phyloP scores from a whole-genome alignment of 192 early-diverging fungal species.

The Gaertneriomyces semiglobifer region DNA sequence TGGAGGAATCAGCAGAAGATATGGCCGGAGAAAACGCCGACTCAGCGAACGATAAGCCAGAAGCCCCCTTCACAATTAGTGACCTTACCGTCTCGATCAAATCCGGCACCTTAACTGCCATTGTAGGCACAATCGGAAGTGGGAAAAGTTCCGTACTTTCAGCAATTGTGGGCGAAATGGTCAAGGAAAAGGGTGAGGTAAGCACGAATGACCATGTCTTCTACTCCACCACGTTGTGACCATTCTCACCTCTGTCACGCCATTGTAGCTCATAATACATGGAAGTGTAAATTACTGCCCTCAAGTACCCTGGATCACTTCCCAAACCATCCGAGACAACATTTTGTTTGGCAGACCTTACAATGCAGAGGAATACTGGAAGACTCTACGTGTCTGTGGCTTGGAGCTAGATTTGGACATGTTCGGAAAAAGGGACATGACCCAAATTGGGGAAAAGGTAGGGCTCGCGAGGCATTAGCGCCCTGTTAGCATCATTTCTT shows the following conservation, averaged over 20 bases:
- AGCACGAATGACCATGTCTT: constrained; percentile 34
- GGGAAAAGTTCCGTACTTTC: constrained; percentile 58
- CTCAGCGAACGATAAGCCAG: too few species aligned
- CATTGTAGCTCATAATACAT: constrained; percentile 28
- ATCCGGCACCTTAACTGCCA: constrained; percentile 51
- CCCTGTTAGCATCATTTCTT: too few species aligned
- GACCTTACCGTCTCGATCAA: constrained; percentile 32
- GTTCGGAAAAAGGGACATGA: constrained; percentile 63
- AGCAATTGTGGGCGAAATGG: constrained; percentile 63
- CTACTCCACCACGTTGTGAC: too few species aligned
- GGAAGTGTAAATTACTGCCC: constrained; percentile 54
- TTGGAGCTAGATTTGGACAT: constrained; percentile 66
- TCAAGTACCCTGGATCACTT: constrained; percentile 41
- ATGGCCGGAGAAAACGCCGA: too few species aligned
- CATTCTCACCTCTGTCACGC: too few species aligned
- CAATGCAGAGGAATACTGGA: constrained; percentile 19
- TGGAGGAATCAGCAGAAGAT: too few species aligned
- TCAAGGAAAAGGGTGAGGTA: constrained; percentile 45
- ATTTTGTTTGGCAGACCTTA: constrained; percentile 30
- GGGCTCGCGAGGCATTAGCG: constrained; percentile 40
- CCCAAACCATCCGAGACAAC: constrained; percentile 35
- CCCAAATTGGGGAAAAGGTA: constrained; percentile 42
- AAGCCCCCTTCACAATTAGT: constrained; percentile 8
- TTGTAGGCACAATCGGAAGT: constrained; percentile 57
- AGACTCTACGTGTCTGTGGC: constrained; percentile 37